Evolutionary conservation across 805 yeast genomes (phyloP), one percentile per base, ranked within the genome.

Genomic region (Teunomyces kruisii): DNA sequence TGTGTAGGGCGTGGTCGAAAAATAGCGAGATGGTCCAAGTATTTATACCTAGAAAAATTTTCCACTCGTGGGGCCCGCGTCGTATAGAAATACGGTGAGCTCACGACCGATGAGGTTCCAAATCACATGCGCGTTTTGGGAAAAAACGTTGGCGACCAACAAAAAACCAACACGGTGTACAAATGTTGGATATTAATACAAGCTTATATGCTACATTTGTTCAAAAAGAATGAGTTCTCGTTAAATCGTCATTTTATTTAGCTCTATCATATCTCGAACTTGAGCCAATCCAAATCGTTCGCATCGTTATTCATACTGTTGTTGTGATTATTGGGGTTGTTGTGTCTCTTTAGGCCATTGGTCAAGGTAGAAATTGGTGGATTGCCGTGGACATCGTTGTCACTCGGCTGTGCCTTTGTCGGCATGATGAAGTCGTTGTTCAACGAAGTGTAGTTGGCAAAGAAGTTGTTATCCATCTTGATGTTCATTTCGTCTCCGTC

Each of bases 201-300:
- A 19, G 22, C 6, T 6, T 19, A 19, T 6, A 6, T 19, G 22
- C 22, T 19, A n/a, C n/a, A n/a, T n/a, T n/a, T n/a, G n/a, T 19
- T 4, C 22, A 19, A 19, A 3, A 6, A 19, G 3, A 19, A 19
- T 19, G 22, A n/a, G n/a, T 32, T 26, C 13, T 42, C 44, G 40
- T 42, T 16, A 42, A 32, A 29, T 42, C 44, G 36, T 36, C 38
- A 35, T 35, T 12, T 24, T 19, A 32, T 32, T 17, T 35, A 22
- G 28, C 38, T 19, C 17, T 19, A 17, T 39, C 39, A 62, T 13
- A 61, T 48, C 44, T 63, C 67, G 43, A 64, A 64, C 52, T 63
- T 64, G 44, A 64, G 54, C 69, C 69, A 64, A 40, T 63, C 68
- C 27, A 64, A 53, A 35, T 62, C 66, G 39, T 55, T 52, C 17